Base-by-base conservation (phyloP, 768 basidiomycete species). In the Suillus subluteus region DNA sequence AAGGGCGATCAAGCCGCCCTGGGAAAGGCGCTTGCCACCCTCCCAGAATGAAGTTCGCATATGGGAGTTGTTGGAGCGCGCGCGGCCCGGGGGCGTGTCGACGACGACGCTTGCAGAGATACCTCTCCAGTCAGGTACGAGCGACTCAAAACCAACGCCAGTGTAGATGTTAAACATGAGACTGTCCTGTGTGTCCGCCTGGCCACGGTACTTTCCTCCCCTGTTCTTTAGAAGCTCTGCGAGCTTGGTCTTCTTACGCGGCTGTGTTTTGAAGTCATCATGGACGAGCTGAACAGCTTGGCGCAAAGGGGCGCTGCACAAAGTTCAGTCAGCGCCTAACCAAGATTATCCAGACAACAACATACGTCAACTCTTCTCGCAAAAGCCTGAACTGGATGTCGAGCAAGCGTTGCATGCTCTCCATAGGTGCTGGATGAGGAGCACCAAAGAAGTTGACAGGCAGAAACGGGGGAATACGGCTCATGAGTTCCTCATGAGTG, bases 321-420 rank as follows among this genome's bases (percentile, higher is more conserved):
- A 55, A 54, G 43, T 68, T 43, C 46, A 58, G 41, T 58, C 21
- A 41, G n/a, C 7, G 23, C 15, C n/a, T 30, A 30, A 41, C 26
- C 1, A 30, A 30, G 58, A 59, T 11, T 50, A 46, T 8, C 26
- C 55, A 55, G 4, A 2, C 2, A n/a, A 6, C 18, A 8, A 73
- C 86, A 30, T 70, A 90, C 86, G 83, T 89, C 21, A 90, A 76
- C 65, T 94, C 92, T 68, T 92, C 92, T 44, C 92, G 81, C 43
- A 94, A 77, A 0, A 93, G 81, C 41, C 92, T 86, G 74, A 91
- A 94, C 69, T 94, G 91, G 4, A 89, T 84, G 65, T 94, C 92
- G 13, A 92, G 77, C 26, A 89, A 78, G 9, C 87, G 80, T 64
- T 90, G 83, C 85, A 93, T 91, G 30, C 86, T 86, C 18, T 82